A percentile compares a stretch with the other conserved stretches of the same genome.
These are phyloP conservation scores for Zymoseptoria pseudotritici DNA, from an alignment of 2,329 filamentous ascomycete genomes.

Conservation along the genomic window DNA sequence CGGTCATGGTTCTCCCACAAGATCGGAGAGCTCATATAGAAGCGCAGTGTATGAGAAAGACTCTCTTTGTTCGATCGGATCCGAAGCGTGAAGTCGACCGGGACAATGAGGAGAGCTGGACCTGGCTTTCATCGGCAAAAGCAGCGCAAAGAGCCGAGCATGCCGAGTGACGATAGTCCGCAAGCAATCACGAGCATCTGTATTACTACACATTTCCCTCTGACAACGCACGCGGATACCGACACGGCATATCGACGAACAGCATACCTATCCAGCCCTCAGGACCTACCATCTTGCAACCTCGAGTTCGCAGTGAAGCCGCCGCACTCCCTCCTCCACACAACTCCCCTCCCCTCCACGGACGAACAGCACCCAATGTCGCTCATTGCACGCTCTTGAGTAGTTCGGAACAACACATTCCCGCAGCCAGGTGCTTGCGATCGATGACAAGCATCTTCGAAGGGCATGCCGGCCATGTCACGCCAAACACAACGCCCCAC, in stretches of 20 bases:
- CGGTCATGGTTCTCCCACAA: slow-evolving; percentile 47
- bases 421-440: slow-evolving; percentile 7
- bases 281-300: background rate
- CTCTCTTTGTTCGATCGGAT: background rate
- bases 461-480: slow-evolving; percentile 24
- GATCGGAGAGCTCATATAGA: slow-evolving; percentile 31
- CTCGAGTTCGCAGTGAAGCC: background rate
- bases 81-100: background rate
- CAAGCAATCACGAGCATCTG: background rate
- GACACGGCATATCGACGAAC: background rate
- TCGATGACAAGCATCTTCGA: slow-evolving; percentile 22
- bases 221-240: background rate
- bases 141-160: background rate
- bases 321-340: background rate
- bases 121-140: background rate
- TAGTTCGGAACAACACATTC: slow-evolving; percentile 1
- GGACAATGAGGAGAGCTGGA: background rate
- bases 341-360: background rate
- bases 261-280: background rate
- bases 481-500: slow-evolving; percentile 11
- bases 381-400: slow-evolving; percentile 3
- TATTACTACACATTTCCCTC: background rate
- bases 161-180: background rate
- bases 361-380: slow-evolving; percentile 7
- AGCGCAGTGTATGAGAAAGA: background rate